Evolutionary conservation across 768 basidiomycete genomes (phyloP).

Genomic region (Nevesoporus exiguus): DNA sequence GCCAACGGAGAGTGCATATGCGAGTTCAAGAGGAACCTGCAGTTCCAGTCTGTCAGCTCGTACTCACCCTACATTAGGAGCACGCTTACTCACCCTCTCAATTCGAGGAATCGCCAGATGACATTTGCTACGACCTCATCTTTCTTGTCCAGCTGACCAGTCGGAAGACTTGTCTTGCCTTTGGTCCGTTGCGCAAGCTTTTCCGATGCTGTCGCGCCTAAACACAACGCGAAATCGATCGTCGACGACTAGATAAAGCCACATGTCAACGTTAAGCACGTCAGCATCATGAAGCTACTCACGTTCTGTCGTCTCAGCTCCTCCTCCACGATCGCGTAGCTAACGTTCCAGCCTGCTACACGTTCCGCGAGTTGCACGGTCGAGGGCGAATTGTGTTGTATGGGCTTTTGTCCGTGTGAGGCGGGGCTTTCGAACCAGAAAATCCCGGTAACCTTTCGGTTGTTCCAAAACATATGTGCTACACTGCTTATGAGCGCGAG

Average conservation of each 20-base stretch:
- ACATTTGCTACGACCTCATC: slow-evolving; percentile 98
- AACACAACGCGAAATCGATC: slow-evolving; percentile 91
- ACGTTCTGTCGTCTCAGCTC: slow-evolving; percentile 96
- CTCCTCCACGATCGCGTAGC: slow-evolving; percentile 82
- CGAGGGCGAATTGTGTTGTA: slow-evolving; percentile 71
- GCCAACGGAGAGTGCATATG: slow-evolving; percentile 90
- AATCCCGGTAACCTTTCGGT: slow-evolving; percentile 62
- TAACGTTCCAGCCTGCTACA: slow-evolving; percentile 87
- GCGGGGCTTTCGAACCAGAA: slow-evolving; percentile 72
- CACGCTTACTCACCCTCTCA: slow-evolving; percentile 66
- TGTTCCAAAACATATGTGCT: slow-evolving; percentile 76
- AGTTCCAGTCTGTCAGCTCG: slow-evolving; percentile 10
- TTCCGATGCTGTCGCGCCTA: slow-evolving; percentile 85
- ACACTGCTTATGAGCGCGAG: slow-evolving; percentile 85
- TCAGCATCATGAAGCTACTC: slow-evolving; percentile 35
- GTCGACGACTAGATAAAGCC: slow-evolving; percentile 74
- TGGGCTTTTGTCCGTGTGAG: slow-evolving; percentile 49
- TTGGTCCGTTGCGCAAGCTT: slow-evolving; percentile 81
- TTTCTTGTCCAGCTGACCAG: slow-evolving; percentile 81
- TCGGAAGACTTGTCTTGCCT: slow-evolving; percentile 46
- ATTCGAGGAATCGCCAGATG: slow-evolving; percentile 96
- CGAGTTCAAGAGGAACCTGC: slow-evolving; percentile 82
- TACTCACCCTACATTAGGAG: slow-evolving; percentile 2
- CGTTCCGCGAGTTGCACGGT: slow-evolving; percentile 86
- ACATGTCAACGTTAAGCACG: slow-evolving; percentile 26